Percentiles rank a stretch among this genome's conserved stretches.
These are phyloP conservation scores for Silene vulgaris DNA, from an alignment of 179 eudicot genomes.

Conservation along the genomic window DNA sequence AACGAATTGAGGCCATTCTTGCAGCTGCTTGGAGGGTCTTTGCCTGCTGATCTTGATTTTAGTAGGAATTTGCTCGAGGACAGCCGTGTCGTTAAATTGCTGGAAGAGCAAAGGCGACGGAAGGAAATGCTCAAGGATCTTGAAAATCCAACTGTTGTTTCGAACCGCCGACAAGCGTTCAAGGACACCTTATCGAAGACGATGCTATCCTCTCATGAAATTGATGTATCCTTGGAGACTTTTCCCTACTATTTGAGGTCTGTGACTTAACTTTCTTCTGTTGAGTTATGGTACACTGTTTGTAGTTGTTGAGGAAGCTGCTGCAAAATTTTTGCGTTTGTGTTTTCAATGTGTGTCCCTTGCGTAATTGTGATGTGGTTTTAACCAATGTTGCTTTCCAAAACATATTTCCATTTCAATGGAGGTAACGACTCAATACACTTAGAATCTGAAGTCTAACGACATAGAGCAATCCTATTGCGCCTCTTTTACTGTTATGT, in stretches of 20 bases:
- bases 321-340: neutral
- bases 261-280: conserved; percentile 11
- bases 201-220: conserved; percentile 42
- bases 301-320: conserved; percentile 4
- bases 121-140: conserved; percentile 50
- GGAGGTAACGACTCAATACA: neutral
- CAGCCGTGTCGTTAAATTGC: conserved; percentile 31
- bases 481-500: neutral
- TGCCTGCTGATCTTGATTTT: conserved; percentile 44
- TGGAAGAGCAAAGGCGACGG: conserved; percentile 49
- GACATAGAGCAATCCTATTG: neutral
- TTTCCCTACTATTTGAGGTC: conserved; percentile 93
- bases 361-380: neutral
- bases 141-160: conserved; percentile 39
- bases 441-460: neutral
- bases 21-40: conserved; percentile 45
- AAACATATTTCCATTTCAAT: neutral
- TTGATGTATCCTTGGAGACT: conserved; percentile 68
- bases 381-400: neutral
- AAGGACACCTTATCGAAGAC: conserved; percentile 59
- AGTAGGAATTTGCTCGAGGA: conserved; percentile 24
- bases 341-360: neutral
- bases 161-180: conserved; percentile 62
- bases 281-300: conserved; percentile 6
- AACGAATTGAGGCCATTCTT: conserved; percentile 49